Evolutionary conservation across 345 rosid genomes (phyloP).

Genomic region (Hibiscus trionum): DNA sequence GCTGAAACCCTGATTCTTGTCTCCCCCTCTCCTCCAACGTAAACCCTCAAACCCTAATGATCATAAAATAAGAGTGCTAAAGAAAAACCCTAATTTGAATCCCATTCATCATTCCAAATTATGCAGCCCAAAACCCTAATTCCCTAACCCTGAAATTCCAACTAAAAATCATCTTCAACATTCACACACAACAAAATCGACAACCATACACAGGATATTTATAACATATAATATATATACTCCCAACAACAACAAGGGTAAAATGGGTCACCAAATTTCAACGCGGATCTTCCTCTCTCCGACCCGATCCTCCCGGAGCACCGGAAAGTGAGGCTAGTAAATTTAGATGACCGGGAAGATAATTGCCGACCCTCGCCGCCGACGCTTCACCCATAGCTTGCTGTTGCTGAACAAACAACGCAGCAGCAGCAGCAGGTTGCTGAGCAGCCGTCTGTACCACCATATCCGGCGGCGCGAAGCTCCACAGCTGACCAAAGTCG

Average conservation of each 20-base stretch:
- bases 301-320: constrained; percentile 53
- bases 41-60: constrained; percentile 16
- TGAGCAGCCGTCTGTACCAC: constrained; percentile 50
- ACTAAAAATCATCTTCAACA: constrained; percentile 33
- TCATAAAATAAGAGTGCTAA: constrained; percentile 25
- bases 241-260: not conserved
- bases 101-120: constrained; percentile 7
- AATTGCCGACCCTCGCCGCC: constrained; percentile 76
- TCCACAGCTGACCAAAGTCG: constrained; percentile 76
- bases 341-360: constrained; percentile 80
- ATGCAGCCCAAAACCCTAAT: constrained; percentile 22
- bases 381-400: constrained; percentile 95
- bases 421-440: constrained; percentile 30
- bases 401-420: constrained; percentile 54
- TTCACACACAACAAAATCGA: constrained; percentile 27
- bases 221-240: constrained; percentile 19
- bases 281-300: constrained; percentile 62
- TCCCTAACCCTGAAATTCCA: constrained; percentile 25
- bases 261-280: constrained; percentile 19
- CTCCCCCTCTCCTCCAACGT: constrained; percentile 11
- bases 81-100: constrained; percentile 23
- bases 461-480: constrained; percentile 70
- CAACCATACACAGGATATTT: constrained; percentile 15
- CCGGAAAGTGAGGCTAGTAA: constrained; percentile 77
- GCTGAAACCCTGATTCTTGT: constrained; percentile 9